Evolutionary conservation across 2,329 filamentous ascomycete genomes (phyloP).

Genomic region (Incumbomyces delicatus): DNA sequence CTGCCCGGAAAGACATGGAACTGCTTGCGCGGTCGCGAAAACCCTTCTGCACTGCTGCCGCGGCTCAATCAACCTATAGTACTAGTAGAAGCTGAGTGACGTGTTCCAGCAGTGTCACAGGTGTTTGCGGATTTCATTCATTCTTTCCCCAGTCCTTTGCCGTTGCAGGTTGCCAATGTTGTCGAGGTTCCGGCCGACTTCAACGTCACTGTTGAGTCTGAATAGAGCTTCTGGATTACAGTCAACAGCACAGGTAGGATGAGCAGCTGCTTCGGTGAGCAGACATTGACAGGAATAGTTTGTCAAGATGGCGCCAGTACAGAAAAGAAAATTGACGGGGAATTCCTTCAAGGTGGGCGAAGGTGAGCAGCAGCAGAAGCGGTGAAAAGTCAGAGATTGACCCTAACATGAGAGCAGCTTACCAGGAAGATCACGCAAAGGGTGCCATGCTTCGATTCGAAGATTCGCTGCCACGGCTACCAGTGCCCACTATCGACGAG

Average conservation of each 20-base stretch:
- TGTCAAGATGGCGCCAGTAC: conserved; percentile 21
- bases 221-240: conserved; percentile 9
- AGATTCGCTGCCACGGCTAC: conserved; percentile 53
- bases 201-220: conserved; percentile 14
- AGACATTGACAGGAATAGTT: conserved; percentile 10
- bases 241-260: conserved; percentile 3
- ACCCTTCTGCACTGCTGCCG: not conserved
- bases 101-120: no score
- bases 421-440: conserved; percentile 54
- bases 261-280: not conserved
- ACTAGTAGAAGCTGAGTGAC: not conserved
- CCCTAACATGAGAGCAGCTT: conserved; percentile 37
- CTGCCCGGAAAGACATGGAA: no score
- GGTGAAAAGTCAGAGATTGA: not conserved
- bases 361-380: conserved; percentile 27
- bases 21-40: no score
- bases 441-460: conserved; percentile 58
- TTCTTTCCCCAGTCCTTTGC: conserved; percentile 2
- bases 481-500: conserved; percentile 55
- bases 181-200: conserved; percentile 15
- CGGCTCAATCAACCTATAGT: not conserved
- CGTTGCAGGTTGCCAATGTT: conserved; percentile 16
- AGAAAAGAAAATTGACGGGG: conserved; percentile 32
- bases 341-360: conserved; percentile 27
- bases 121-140: no score